Conservation (phyloP, 176 grass and related monocot genomes). For the Poa annua region DNA sequence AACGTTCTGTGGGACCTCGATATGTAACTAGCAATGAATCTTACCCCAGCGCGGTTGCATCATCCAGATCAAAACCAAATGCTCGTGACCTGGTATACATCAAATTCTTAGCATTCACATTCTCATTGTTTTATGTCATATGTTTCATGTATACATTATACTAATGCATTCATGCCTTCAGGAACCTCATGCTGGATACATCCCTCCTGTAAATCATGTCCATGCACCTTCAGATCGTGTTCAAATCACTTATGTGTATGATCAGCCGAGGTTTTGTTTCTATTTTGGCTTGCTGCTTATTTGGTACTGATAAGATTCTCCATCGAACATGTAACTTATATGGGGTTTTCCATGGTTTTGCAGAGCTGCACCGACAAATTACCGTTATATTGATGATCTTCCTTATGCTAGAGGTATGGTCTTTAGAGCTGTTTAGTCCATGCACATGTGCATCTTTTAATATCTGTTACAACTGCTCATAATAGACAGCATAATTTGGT, state of each 20-base stretch:
- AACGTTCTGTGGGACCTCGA: constrained; percentile 37
- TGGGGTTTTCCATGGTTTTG: constrained; percentile 39
- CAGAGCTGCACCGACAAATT: constrained; percentile 45
- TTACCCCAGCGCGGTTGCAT: constrained; percentile 23
- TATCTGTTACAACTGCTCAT: background rate
- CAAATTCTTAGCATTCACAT: constrained; percentile 2
- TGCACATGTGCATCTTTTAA: constrained; percentile 30
- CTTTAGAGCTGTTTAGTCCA: constrained; percentile 25
- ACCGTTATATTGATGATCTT: constrained; percentile 35
- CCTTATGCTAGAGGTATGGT: constrained; percentile 63
- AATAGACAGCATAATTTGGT: background rate
- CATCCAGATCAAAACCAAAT: constrained; percentile 57
- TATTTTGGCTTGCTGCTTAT: constrained; percentile 19
- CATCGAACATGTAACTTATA: constrained; percentile 22
- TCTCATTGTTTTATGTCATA: constrained; percentile 24
- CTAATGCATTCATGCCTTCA: constrained; percentile 39
- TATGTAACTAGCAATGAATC: constrained; percentile 41
- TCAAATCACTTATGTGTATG: constrained; percentile 44
- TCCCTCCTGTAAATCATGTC: constrained; percentile 47
- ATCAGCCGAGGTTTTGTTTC: constrained; percentile 48
- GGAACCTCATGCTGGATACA: constrained; percentile 76
- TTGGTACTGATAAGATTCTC: constrained; percentile 32
- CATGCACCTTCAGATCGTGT: constrained; percentile 39
- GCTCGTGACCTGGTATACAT: constrained; percentile 60
- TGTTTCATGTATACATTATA: constrained; percentile 16